Percentiles rank a stretch among this genome's conserved stretches.
These are phyloP conservation scores for Solanum corneliomulleri DNA, from an alignment of 257 asterid genomes.

Conservation along the genomic window DNA sequence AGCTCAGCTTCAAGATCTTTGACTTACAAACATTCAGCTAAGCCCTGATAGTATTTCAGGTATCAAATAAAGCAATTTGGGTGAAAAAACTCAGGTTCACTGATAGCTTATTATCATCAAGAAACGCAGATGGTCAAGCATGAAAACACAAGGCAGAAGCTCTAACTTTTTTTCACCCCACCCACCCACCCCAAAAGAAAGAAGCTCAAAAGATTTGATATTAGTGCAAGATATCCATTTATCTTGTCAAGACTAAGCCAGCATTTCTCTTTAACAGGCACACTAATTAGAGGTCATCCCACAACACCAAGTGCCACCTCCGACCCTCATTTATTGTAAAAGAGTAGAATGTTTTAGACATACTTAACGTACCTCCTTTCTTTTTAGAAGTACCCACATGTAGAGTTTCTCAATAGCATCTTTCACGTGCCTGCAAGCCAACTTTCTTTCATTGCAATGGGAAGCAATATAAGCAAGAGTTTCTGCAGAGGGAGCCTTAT, in stretches of 20 bases:
- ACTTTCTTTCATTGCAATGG: constrained; percentile 63
- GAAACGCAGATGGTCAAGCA: background rate
- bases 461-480: constrained; percentile 49
- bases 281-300: background rate
- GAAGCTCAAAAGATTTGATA: background rate
- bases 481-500: constrained; percentile 30
- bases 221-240: background rate
- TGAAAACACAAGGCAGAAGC: background rate
- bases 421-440: constrained; percentile 66
- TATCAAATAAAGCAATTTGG: background rate
- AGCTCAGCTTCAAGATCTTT: background rate
- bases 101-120: background rate
- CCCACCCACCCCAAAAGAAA: background rate
- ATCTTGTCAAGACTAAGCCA: background rate
- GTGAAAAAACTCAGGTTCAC: background rate
- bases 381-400: constrained; percentile 66
- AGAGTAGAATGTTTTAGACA: background rate
- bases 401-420: constrained; percentile 57
- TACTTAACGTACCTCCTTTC: constrained; percentile 41
- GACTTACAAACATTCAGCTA: background rate
- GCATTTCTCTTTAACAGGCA: background rate
- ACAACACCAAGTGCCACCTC: background rate
- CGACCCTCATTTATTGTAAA: background rate
- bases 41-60: background rate
- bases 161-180: background rate